Evolutionary conservation across 2,329 filamentous ascomycete genomes (phyloP).

Genomic region (Arthrobotrys entomopaga): DNA sequence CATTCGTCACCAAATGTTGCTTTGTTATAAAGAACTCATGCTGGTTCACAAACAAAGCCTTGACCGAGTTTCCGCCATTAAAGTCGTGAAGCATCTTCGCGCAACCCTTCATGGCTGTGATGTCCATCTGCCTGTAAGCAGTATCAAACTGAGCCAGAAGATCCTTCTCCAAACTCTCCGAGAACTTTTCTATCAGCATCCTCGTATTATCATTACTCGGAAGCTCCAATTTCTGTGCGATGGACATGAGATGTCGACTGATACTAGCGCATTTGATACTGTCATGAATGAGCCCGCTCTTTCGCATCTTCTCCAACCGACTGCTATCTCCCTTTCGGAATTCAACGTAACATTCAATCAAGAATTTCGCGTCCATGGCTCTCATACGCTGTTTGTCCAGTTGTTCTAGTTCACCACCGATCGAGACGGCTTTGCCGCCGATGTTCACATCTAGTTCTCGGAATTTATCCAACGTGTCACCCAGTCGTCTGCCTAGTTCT

Average conservation of each 20-base stretch:
- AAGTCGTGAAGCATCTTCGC: conserved; percentile 94
- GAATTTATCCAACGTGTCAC: conserved; percentile 90
- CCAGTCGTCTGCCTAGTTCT: conserved; percentile 85
- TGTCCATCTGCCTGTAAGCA: conserved; percentile 93
- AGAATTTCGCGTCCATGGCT: conserved; percentile 90
- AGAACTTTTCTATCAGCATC: conserved; percentile 95
- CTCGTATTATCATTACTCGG: conserved; percentile 76
- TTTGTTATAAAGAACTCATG: conserved; percentile 99
- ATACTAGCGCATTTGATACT: conserved; percentile 95
- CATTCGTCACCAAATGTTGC: conserved; percentile 88
- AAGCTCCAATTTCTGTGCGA: conserved; percentile 87
- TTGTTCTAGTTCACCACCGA: conserved; percentile 92
- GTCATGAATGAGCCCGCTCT: conserved; percentile 85
- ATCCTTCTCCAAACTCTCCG: conserved; percentile 94
- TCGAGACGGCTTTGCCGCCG: conserved; percentile 91
- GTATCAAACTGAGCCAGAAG: conserved; percentile 96
- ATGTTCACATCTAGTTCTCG: conserved; percentile 86
- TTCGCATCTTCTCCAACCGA: conserved; percentile 86
- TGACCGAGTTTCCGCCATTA: conserved; percentile 93
- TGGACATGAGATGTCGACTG: conserved; percentile 89
- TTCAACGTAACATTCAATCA: conserved; percentile 97
- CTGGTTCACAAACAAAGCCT: conserved; percentile 96
- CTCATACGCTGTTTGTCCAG: conserved; percentile 89
- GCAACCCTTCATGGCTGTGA: conserved; percentile 97
- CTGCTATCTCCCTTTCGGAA: conserved; percentile 87